These are phyloP conservation scores for Babesia gibsoni DNA, from an alignment of 169 alveolate genomes.

Conservation along the genomic window DNA sequence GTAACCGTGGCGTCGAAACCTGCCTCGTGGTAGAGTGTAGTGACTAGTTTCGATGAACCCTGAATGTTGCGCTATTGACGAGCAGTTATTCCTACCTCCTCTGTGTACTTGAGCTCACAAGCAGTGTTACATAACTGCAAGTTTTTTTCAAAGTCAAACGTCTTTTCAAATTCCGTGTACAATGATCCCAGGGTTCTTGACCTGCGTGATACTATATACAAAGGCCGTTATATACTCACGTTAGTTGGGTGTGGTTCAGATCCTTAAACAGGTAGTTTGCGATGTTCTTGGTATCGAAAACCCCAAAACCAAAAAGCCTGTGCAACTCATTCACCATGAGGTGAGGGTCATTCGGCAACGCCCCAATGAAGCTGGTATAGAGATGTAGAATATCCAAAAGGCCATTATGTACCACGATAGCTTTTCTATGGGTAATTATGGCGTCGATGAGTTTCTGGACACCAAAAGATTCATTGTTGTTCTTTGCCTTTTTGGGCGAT, in stretches of 20 bases:
- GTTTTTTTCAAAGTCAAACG: neutral
- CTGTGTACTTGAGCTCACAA: constrained; percentile 17
- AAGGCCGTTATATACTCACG: neutral
- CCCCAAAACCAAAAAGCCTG: constrained; percentile 64
- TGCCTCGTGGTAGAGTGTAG: constrained; percentile 64
- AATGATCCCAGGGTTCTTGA: neutral
- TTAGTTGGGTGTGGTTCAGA: neutral
- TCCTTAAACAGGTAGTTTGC: constrained; percentile 38
- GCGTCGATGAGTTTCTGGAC: constrained; percentile 59
- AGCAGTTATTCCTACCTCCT: neutral
- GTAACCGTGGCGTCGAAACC: constrained; percentile 72
- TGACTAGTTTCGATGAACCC: constrained; percentile 13
- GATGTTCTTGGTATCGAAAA: constrained; percentile 65
- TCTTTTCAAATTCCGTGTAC: neutral
- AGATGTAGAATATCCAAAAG: constrained; percentile 66
- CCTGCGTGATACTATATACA: neutral
- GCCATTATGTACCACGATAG: constrained; percentile 75
- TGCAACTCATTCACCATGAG: constrained; percentile 33
- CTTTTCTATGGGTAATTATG: constrained; percentile 43
- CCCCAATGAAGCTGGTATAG: constrained; percentile 64
- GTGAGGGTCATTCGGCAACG: constrained; percentile 49
- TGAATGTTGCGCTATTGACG: neutral
- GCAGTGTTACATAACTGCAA: neutral
- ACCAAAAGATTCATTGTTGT: constrained; percentile 8
- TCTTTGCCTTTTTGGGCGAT: neutral